Conservation (phyloP, 495 filamentous ascomycete species). For the Talaromyces ruber region DNA sequence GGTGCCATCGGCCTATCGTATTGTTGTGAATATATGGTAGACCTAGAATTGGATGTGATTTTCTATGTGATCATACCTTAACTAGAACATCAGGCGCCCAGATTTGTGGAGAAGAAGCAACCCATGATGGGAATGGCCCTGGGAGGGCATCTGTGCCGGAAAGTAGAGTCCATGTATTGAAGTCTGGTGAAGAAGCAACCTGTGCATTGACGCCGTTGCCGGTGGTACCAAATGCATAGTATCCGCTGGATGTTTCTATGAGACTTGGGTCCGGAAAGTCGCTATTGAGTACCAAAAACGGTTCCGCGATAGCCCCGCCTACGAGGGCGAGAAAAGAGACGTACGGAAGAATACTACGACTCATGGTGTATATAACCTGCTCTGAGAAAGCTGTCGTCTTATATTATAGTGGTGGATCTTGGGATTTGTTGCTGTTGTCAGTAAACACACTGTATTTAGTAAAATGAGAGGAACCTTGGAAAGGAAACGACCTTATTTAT, state of each 20-base stretch:
- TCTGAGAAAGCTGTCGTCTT: background rate
- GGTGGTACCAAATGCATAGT: slow-evolving; percentile 28
- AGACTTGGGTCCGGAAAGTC: slow-evolving; percentile 32
- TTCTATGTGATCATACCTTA: slow-evolving; percentile 14
- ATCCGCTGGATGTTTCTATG: slow-evolving; percentile 21
- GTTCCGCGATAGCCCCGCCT: background rate
- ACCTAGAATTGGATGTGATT: background rate
- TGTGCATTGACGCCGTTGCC: slow-evolving; percentile 10
- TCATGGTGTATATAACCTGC: background rate
- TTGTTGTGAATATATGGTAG: background rate
- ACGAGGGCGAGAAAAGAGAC: background rate
- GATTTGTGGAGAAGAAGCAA: slow-evolving; percentile 5
- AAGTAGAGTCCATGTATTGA: slow-evolving; percentile 22
- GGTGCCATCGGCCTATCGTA: slow-evolving; percentile 23
- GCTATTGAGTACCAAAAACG: background rate
- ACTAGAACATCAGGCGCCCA: slow-evolving; percentile 30
- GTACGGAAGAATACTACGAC: background rate
- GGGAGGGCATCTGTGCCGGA: slow-evolving; percentile 21
- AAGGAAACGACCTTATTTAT: background rate
- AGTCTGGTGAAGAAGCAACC: slow-evolving; percentile 21
- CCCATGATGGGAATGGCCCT: slow-evolving; percentile 11
- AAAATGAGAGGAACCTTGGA: background rate
- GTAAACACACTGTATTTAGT: background rate
- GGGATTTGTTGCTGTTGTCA: background rate
- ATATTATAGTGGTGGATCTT: background rate